These are phyloP conservation scores for Vitis hybrid DNA, from an alignment of 177 flowering plant genomes.

Conservation along the genomic window DNA sequence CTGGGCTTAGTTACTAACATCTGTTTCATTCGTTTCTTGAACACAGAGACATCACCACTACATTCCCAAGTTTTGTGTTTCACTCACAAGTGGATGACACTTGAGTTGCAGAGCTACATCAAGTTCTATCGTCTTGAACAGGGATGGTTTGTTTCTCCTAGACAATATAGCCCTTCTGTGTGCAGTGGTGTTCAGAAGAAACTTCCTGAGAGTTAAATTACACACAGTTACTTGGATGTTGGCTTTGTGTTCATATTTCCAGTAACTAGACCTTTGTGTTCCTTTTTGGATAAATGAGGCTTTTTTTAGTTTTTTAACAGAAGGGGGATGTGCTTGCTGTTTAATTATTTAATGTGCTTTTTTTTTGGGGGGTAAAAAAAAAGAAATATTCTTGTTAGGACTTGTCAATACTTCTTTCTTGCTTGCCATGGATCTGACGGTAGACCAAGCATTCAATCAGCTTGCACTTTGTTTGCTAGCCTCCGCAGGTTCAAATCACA, in stretches of 20 bases:
- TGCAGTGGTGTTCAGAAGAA: background rate
- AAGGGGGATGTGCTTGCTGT: background rate
- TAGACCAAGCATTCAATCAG: background rate
- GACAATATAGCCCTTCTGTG: background rate
- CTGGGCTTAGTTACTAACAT: background rate
- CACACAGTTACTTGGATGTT: background rate
- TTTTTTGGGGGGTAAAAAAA: background rate
- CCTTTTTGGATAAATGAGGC: background rate
- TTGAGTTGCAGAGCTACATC: constrained; percentile 7
- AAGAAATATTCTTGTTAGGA: background rate
- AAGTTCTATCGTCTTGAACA: background rate
- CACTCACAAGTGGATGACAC: constrained; percentile 34
- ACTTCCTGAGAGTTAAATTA: background rate
- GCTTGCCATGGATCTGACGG: background rate
- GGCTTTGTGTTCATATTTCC: background rate
- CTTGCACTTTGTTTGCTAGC: background rate
- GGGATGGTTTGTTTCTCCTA: background rate
- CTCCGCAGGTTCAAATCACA: background rate
- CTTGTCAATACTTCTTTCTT: background rate
- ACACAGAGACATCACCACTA: constrained; percentile 33
- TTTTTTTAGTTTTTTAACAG: background rate
- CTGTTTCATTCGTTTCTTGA: background rate
- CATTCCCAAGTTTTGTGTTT: constrained; percentile 35
- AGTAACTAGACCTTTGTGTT: background rate
- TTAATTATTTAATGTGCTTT: background rate